These are phyloP conservation scores for Colletotrichum scovillei DNA, from an alignment of 2,329 filamentous ascomycete species.

Conservation along the genomic window DNA sequence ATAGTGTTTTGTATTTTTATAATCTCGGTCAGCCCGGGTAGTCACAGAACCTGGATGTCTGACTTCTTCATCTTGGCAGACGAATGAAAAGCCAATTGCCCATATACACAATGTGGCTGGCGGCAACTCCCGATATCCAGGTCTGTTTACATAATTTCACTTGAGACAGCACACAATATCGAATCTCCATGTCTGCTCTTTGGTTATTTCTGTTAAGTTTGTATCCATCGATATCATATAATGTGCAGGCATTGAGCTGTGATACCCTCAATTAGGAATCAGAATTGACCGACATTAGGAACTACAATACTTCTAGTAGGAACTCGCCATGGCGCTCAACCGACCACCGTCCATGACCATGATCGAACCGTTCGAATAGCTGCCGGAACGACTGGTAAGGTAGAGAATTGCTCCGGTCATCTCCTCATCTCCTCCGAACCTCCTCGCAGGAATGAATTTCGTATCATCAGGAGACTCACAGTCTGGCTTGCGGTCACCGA, in stretches of 20 bases:
- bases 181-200: neutral
- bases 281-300: neutral
- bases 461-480: conserved; percentile 2
- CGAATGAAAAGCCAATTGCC: neutral
- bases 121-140: neutral
- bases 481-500: conserved; percentile 21
- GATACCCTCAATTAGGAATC: neutral
- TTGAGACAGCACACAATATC: neutral
- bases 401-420: conserved; percentile 75
- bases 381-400: conserved; percentile 71
- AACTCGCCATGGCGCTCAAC: conserved; percentile 65
- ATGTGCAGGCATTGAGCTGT: no score
- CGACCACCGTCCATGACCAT: conserved; percentile 73
- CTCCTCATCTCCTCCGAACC: conserved; percentile 66
- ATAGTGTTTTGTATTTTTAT: neutral
- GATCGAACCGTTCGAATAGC: conserved; percentile 73
- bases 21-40: neutral
- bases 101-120: neutral
- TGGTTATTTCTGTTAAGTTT: neutral
- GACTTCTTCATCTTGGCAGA: neutral
- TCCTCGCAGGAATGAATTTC: conserved; percentile 63
- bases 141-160: neutral
- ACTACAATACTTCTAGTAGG: conserved; percentile 53
- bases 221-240: neutral
- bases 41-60: neutral